These are phyloP conservation scores for Vaccinium macrocarpon DNA, from an alignment of 148 eudicot genomes.

Conservation along the genomic window DNA sequence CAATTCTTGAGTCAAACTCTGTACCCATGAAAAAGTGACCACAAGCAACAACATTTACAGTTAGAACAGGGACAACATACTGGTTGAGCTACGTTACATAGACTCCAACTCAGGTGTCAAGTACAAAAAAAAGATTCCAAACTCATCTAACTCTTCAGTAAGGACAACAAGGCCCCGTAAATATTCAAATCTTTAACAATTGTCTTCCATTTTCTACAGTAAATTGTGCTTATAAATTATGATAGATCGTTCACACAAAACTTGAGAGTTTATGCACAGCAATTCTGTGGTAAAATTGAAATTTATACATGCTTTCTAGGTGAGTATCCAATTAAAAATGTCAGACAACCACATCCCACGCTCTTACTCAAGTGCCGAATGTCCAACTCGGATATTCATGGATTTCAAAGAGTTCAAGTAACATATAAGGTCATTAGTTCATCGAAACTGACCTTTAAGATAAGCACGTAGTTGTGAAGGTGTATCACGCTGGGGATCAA, in stretches of 20 bases:
- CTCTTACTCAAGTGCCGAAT: neutral
- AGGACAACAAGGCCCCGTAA: neutral
- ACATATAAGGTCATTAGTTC: neutral
- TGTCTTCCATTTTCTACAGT: neutral
- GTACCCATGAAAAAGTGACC: constrained; percentile 27
- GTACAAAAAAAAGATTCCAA: neutral
- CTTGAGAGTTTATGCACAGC: neutral
- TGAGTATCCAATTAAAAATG: neutral
- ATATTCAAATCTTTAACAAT: neutral
- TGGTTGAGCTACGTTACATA: neutral
- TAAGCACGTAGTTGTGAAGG: constrained; percentile 80
- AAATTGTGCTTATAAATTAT: neutral
- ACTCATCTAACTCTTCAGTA: neutral
- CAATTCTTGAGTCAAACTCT: constrained; percentile 83
- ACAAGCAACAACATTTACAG: constrained; percentile 11
- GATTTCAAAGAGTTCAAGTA: neutral
- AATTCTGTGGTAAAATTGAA: neutral
- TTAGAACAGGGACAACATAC: neutral
- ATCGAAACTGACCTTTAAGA: constrained; percentile 57
- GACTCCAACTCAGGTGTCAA: neutral
- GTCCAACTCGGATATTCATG: neutral
- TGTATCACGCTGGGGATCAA: constrained; percentile 91
- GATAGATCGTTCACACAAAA: neutral
- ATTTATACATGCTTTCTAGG: neutral
- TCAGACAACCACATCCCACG: neutral